These are phyloP conservation scores for Nemania sp. DNA, from an alignment of 2,329 filamentous ascomycete species.

Conservation along the genomic window DNA sequence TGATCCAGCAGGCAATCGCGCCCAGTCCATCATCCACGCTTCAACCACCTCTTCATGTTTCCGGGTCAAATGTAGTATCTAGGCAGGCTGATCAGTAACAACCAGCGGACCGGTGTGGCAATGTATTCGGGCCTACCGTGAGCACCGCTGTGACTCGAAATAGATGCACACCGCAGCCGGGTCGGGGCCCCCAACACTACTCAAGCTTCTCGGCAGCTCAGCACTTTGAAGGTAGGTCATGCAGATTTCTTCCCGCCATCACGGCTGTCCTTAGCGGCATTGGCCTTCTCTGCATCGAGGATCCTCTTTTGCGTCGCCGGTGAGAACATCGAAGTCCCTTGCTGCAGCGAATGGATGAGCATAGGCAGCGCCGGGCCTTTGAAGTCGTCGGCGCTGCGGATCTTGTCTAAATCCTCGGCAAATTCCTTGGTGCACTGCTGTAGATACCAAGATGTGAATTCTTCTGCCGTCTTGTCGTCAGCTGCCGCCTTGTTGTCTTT, in stretches of 20 bases:
- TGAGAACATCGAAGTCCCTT: conserved; percentile 66
- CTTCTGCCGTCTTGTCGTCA: conserved; percentile 25
- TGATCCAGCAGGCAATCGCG: not conserved
- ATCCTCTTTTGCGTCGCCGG: conserved; percentile 51
- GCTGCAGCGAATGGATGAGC: conserved; percentile 68
- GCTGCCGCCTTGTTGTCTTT: no score
- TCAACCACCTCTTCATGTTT: not conserved
- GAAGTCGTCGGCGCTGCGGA: conserved; percentile 72
- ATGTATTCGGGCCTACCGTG: not conserved
- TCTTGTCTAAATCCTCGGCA: conserved; percentile 72
- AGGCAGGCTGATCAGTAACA: not conserved
- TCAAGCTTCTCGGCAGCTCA: no score
- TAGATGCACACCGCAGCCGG: not conserved
- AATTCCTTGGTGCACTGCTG: conserved; percentile 71
- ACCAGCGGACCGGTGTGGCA: no score
- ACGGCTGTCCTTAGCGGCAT: not conserved
- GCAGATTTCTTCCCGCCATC: conserved; percentile 17
- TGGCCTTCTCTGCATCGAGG: conserved; percentile 22
- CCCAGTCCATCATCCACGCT: not conserved
- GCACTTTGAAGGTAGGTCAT: no score
- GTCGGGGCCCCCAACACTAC: no score
- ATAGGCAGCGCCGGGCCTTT: conserved; percentile 65
- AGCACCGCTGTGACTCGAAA: not conserved
- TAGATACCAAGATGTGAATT: conserved; percentile 69
- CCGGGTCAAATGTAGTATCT: not conserved